Percentiles rank a stretch among this genome's conserved stretches.
Conservation (phyloP, 2,329 filamentous ascomycete species). For the Chrysosporium keratinophilum region DNA sequence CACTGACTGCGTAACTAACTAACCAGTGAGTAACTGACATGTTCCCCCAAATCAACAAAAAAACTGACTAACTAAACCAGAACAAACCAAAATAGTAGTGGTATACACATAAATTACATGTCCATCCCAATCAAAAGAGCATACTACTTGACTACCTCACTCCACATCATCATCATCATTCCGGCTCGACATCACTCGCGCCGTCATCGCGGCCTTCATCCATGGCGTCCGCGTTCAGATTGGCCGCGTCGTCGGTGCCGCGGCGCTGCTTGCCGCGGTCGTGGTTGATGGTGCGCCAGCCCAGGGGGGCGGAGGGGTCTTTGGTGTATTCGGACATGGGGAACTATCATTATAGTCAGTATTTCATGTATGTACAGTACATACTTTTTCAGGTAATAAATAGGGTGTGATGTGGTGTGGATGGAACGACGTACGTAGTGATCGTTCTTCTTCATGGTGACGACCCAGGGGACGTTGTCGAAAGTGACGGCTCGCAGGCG, state of each 20-base stretch:
- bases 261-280: slow-evolving; percentile 35
- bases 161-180: too few relatives aligned
- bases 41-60: background rate
- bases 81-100: background rate
- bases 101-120: background rate
- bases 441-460: slow-evolving; percentile 99
- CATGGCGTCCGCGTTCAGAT: slow-evolving; percentile 40
- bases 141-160: too few relatives aligned
- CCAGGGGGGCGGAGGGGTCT: slow-evolving; percentile 41
- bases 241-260: slow-evolving; percentile 31
- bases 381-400: background rate
- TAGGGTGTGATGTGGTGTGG: background rate
- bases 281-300: slow-evolving; percentile 50
- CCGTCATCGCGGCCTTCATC: slow-evolving; percentile 32
- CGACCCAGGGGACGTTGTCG: slow-evolving; percentile 97
- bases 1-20: too few relatives aligned
- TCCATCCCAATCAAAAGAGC: background rate
- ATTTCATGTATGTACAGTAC: too few relatives aligned
- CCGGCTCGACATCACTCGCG: slow-evolving; percentile 33
- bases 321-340: slow-evolving; percentile 57
- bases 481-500: slow-evolving; percentile 95
- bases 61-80: too few relatives aligned
- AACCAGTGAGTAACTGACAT: too few relatives aligned
- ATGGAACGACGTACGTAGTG: slow-evolving; percentile 56
- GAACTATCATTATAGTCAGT: slow-evolving; percentile 35